Percentiles rank a stretch among this genome's conserved stretches.
These are phyloP conservation scores for Davidsoniella australis DNA, from an alignment of 2,329 filamentous ascomycete species.

Conservation along the genomic window DNA sequence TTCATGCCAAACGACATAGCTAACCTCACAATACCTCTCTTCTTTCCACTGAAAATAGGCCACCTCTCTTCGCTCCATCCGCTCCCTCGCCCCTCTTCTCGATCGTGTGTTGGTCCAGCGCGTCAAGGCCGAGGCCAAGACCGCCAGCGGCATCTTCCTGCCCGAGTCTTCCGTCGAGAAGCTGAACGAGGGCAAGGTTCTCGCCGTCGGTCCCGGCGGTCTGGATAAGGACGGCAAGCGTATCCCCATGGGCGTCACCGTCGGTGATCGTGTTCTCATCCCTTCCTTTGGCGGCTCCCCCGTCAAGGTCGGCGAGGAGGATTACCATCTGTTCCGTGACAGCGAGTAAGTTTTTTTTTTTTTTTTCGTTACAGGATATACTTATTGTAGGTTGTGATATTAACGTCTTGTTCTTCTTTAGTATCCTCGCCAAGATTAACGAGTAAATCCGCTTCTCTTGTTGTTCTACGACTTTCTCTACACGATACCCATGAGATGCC, in stretches of 20 bases:
- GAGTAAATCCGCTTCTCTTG: slow-evolving; percentile 37
- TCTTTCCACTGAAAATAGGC: slow-evolving; percentile 24
- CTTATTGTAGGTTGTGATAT: neutral
- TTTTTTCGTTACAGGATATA: neutral
- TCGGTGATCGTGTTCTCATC: slow-evolving; percentile 88
- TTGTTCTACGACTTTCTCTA: neutral
- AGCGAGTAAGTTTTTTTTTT: slow-evolving; percentile 60
- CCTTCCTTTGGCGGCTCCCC: slow-evolving; percentile 91
- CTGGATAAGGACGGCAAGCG: slow-evolving; percentile 81
- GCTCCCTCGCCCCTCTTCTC: slow-evolving; percentile 83
- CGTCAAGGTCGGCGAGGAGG: slow-evolving; percentile 94
- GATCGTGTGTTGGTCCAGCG: slow-evolving; percentile 97
- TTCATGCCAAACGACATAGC: neutral
- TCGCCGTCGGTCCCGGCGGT: slow-evolving; percentile 82
- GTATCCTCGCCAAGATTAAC: slow-evolving; percentile 97
- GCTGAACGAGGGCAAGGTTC: slow-evolving; percentile 90
- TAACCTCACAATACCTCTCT: neutral
- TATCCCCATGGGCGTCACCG: slow-evolving; percentile 61
- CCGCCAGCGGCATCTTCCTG: slow-evolving; percentile 90
- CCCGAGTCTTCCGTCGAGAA: slow-evolving; percentile 96
- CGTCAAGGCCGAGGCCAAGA: slow-evolving; percentile 93
- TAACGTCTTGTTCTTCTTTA: slow-evolving; percentile 22
- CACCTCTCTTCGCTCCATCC: slow-evolving; percentile 82
- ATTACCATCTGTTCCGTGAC: slow-evolving; percentile 91
- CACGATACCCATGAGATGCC: slow-evolving; percentile 7